Evolutionary conservation across 2,329 filamentous ascomycete species (phyloP), one percentile per base, ranked within the genome.

Genomic region (Leptosphaerulina australis): DNA sequence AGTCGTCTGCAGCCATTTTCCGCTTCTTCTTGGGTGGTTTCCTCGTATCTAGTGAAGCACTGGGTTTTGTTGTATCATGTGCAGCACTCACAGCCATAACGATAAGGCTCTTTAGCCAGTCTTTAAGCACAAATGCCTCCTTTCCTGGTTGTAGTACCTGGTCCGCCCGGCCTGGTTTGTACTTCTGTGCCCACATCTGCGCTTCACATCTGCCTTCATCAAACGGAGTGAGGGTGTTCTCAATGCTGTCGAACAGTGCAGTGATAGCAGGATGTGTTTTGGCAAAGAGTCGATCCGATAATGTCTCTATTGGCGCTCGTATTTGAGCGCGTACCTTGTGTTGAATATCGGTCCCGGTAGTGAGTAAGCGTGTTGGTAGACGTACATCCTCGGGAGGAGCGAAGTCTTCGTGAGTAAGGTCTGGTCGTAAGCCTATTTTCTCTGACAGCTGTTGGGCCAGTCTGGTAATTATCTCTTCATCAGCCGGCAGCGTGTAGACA

Each of bases 111-210:
- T 83, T 80, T 6, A 99, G 77, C 94, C 94, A 99, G 52, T 93
- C 84, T 49, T 85, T 86, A 18, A 99, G 74, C 7, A 93, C 76
- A 1, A 78, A 66, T 1, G 85, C 84, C 69, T 97, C 90, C 34
- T 78, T 81, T 2, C 88, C 87, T 12, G 77, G 70, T 64, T 97
- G 92, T 9, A 99, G 77, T 1, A 97, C 86, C 50, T 93, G 85
- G 3, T 77, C 77, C 2, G 90, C 85, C 26, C 74, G 77, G 20
- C 71, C 74, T 0, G 94, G 94, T 0, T 88, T 84, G 73, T 97
- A 96, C 65, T 97, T 97, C 30, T 93, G 87, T 2, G 80, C 71
- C 94, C 94, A 99, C 7, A 84, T 74, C 21, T 81, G 74, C 2
- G 77, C 79, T 66, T 97, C 93, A 60, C 88, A 96, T 39, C 81